phyloP scores from a whole-genome alignment of 441 rosid genomes.

The Jatropha podagrica region DNA sequence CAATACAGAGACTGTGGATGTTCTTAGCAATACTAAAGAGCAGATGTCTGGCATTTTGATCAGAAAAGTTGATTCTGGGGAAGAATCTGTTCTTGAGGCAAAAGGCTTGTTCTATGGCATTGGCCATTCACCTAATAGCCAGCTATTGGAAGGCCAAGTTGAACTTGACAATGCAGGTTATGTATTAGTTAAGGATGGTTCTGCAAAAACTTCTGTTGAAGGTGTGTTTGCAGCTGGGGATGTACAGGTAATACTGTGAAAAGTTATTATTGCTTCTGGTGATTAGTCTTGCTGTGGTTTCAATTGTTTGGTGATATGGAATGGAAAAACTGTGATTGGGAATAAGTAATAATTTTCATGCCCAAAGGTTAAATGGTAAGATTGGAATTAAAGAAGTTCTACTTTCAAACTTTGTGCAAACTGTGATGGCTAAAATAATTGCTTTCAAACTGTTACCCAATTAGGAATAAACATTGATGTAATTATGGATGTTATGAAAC shows the following conservation, averaged over 20 bases:
- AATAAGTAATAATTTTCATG: neutral
- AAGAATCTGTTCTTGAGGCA: constrained; percentile 85
- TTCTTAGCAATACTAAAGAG: constrained; percentile 85
- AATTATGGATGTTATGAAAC: constrained; percentile 12
- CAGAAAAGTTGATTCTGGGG: constrained; percentile 75
- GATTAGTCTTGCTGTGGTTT: neutral
- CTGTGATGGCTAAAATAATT: neutral
- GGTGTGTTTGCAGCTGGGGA: constrained; percentile 99
- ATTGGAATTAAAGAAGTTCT: neutral
- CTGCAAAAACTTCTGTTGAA: constrained; percentile 79
- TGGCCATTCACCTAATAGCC: constrained; percentile 94
- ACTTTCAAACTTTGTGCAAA: neutral
- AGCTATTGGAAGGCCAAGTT: constrained; percentile 90
- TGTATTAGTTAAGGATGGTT: constrained; percentile 71
- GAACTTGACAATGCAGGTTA: constrained; percentile 83
- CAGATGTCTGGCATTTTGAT: constrained; percentile 93
- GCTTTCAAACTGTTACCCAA: neutral
- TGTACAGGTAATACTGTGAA: constrained; percentile 68
- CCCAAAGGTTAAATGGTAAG: neutral
- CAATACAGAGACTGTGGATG: constrained; percentile 82
- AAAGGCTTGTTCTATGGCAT: constrained; percentile 98
- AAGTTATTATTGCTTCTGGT: constrained; percentile 14
- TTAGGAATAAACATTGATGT: constrained; percentile 2
- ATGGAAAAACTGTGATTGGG: neutral
- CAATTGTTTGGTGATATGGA: neutral